phyloP scores from a whole-genome alignment of 2,329 filamentous ascomycete genomes.

The Colletotrichum truncatum region DNA sequence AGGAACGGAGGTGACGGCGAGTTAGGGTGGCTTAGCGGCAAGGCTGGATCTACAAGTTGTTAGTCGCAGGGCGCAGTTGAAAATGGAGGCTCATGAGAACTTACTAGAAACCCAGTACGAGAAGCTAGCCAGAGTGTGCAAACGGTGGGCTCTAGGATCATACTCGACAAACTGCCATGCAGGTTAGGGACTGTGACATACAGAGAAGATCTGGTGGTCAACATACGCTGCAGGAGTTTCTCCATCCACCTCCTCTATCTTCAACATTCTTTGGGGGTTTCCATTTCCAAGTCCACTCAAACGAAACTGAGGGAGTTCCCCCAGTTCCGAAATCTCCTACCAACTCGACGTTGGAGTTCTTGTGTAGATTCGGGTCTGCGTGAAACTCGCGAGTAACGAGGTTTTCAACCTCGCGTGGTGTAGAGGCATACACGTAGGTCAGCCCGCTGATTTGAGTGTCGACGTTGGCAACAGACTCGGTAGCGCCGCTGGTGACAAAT shows the following conservation, averaged over 20 bases:
- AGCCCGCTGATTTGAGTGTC: conserved; percentile 88
- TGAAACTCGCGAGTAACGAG: conserved; percentile 95
- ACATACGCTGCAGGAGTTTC: conserved; percentile 88
- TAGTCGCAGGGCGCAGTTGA: conserved; percentile 26
- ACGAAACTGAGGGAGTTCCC: conserved; percentile 84
- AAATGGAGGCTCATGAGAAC: conserved; percentile 34
- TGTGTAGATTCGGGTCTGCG: conserved; percentile 95
- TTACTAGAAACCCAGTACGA: conserved; percentile 93
- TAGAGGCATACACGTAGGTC: conserved; percentile 92
- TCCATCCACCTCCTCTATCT: conserved; percentile 91
- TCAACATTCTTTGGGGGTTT: conserved; percentile 84
- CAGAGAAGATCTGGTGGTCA: neutral
- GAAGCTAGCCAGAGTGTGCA: conserved; percentile 91
- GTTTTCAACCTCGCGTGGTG: conserved; percentile 87
- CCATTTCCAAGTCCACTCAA: conserved; percentile 98
- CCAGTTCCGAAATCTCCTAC: conserved; percentile 91
- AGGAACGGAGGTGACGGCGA: conserved; percentile 79
- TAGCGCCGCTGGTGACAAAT: conserved; percentile 52
- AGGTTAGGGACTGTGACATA: conserved; percentile 36
- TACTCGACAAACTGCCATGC: conserved; percentile 87
- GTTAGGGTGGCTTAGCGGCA: conserved; percentile 64
- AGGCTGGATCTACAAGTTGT: conserved; percentile 50
- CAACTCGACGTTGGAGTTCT: conserved; percentile 93
- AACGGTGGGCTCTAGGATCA: conserved; percentile 87
- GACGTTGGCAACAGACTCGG: conserved; percentile 45